These are phyloP conservation scores for Verticillium zaregamsianum DNA, from an alignment of 2,329 filamentous ascomycete species.

Conservation along the genomic window DNA sequence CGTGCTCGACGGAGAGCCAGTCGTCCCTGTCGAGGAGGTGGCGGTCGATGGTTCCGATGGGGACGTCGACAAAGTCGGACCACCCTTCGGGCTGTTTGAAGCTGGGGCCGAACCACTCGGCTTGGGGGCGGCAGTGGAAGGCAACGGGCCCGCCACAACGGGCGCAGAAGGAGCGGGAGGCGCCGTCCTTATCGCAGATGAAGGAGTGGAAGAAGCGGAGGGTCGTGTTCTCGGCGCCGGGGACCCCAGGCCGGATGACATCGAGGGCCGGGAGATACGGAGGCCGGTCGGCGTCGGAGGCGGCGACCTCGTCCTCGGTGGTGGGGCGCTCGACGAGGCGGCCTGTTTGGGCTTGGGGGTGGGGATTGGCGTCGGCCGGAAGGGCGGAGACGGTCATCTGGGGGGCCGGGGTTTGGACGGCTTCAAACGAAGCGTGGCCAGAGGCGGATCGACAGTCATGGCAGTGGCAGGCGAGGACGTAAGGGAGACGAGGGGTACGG, in stretches of 20 bases:
- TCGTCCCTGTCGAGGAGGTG: neutral
- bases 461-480: constrained; percentile 17
- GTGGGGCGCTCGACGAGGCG: constrained; percentile 1
- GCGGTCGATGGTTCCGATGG: neutral
- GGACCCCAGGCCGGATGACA: constrained; percentile 9
- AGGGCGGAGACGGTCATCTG: constrained; percentile 18
- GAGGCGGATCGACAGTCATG: constrained; percentile 18
- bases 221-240: constrained; percentile 12
- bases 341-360: neutral
- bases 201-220: constrained; percentile 20
- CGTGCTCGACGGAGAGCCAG: constrained; percentile 1
- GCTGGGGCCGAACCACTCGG: constrained; percentile 1
- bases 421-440: constrained; percentile 1
- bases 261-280: constrained; percentile 8
- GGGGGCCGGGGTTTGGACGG: constrained; percentile 7
- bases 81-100: constrained; percentile 2
- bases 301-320: neutral
- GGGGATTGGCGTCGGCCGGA: neutral
- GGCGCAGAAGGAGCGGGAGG: constrained; percentile 20
- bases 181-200: constrained; percentile 6
- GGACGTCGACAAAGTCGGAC: neutral
- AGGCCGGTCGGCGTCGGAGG: constrained; percentile 2
- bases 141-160: constrained; percentile 15
- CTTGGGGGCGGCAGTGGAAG: neutral
- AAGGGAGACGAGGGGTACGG: constrained; percentile 11